Percentiles rank a stretch among this genome's conserved stretches.
phyloP scores from a whole-genome alignment of 768 basidiomycete species.

The Termitomyces sp. region DNA sequence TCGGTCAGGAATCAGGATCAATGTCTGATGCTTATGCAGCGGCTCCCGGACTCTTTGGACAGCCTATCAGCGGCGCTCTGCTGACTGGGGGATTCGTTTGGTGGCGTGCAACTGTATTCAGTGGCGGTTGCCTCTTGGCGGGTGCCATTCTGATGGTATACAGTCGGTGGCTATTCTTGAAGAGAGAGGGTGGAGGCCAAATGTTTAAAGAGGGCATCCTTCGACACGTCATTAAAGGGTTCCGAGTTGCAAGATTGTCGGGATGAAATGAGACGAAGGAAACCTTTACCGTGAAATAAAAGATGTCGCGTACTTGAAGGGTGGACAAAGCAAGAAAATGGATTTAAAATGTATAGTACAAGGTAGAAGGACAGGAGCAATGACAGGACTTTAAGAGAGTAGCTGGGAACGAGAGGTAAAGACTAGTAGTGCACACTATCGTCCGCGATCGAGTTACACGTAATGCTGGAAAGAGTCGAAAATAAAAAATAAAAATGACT shows the following conservation, averaged over 20 bases:
- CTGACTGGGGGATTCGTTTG: slow-evolving; percentile 25
- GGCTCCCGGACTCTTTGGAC: slow-evolving; percentile 22
- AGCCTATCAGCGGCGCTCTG: slow-evolving; percentile 26
- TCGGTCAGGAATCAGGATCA: no score
- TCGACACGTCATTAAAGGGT: not conserved
- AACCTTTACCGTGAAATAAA: no score
- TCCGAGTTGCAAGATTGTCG: no score
- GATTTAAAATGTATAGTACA: not conserved
- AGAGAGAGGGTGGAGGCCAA: slow-evolving; percentile 8
- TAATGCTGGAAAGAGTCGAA: not conserved
- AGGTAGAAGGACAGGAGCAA: not conserved
- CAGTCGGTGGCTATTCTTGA: slow-evolving; percentile 17
- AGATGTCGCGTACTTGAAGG: no score
- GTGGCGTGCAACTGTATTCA: slow-evolving; percentile 27
- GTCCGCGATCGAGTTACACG: not conserved
- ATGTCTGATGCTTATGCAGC: slow-evolving; percentile 5
- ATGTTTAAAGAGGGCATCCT: no score
- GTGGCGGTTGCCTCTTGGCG: slow-evolving; percentile 17
- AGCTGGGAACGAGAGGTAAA: not conserved
- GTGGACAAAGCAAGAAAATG: not conserved
- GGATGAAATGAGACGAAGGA: not conserved
- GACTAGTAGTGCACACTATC: not conserved
- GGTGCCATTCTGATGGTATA: slow-evolving; percentile 14
- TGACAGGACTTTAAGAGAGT: not conserved
- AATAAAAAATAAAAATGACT: not conserved